Conservation (phyloP, 1,284 basidiomycete species). For the Termitomyces sp. region DNA sequence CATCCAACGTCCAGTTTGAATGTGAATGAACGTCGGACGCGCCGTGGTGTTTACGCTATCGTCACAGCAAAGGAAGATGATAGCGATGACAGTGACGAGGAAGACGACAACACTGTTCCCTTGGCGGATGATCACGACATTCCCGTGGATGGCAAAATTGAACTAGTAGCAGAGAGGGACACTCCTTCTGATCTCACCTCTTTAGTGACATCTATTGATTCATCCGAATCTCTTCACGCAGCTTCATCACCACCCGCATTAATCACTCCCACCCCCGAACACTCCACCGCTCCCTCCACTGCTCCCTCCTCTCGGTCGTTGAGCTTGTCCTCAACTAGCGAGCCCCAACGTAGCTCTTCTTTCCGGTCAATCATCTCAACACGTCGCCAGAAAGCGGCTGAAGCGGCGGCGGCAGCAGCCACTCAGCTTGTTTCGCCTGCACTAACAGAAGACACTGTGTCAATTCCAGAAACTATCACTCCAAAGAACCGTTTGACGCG, state of each 20-base stretch:
- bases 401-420: constrained; percentile 18
- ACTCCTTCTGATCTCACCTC: constrained; percentile 45
- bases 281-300: constrained; percentile 27
- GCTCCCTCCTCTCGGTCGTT: constrained; percentile 29
- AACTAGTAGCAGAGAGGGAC: constrained; percentile 46
- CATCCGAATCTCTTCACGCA: constrained; percentile 27
- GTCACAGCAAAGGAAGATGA: constrained; percentile 52
- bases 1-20: constrained; percentile 36
- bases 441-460: constrained; percentile 24
- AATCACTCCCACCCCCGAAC: constrained; percentile 27
- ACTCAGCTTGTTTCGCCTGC: constrained; percentile 27
- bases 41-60: constrained; percentile 71
- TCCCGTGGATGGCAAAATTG: constrained; percentile 45
- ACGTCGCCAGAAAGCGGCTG: constrained; percentile 50
- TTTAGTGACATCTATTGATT: constrained; percentile 35
- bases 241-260: constrained; percentile 23
- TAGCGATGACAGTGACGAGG: constrained; percentile 48
- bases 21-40: constrained; percentile 69
- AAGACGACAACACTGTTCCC: constrained; percentile 42
- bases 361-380: constrained; percentile 57
- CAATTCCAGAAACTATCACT: constrained; percentile 18
- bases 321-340: constrained; percentile 31
- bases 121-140: constrained; percentile 41
- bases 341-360: constrained; percentile 26
- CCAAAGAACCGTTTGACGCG: constrained; percentile 29